These are phyloP conservation scores for Venturia asperata DNA, from an alignment of 2,329 filamentous ascomycete genomes.

Conservation along the genomic window DNA sequence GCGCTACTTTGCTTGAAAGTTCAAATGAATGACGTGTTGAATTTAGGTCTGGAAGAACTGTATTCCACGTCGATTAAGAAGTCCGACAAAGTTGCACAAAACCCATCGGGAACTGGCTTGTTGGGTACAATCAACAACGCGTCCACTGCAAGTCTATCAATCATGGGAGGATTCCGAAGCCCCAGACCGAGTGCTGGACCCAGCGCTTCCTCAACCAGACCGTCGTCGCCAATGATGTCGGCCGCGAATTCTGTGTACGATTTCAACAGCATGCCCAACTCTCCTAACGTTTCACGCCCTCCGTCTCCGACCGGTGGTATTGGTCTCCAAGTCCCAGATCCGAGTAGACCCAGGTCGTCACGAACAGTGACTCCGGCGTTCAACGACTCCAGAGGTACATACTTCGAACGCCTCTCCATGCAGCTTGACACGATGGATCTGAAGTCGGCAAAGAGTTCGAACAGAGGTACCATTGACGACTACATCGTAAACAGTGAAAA, in stretches of 20 bases:
- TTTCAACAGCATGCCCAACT: constrained; percentile 40
- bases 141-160: neutral
- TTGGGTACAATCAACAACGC: neutral
- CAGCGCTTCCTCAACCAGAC: constrained; percentile 2
- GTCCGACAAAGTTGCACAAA: neutral
- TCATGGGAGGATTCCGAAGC: neutral
- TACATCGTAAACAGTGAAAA: constrained; percentile 8
- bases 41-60: constrained; percentile 56
- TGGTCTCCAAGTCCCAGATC: constrained; percentile 32
- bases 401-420: neutral
- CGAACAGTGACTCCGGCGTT: constrained; percentile 47
- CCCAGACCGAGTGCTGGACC: neutral
- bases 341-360: constrained; percentile 47
- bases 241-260: constrained; percentile 60
- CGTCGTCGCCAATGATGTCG: constrained; percentile 35
- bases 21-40: constrained; percentile 39
- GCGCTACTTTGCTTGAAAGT: neutral
- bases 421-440: constrained; percentile 7
- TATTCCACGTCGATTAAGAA: constrained; percentile 53
- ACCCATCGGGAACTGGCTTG: neutral
- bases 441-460: neutral
- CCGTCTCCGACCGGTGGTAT: neutral
- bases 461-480: neutral
- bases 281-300: neutral
- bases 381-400: constrained; percentile 3